Evolutionary conservation across 768 basidiomycete genomes (phyloP), one percentile per base, ranked within the genome.

Genomic region (Suillus occidentalis): DNA sequence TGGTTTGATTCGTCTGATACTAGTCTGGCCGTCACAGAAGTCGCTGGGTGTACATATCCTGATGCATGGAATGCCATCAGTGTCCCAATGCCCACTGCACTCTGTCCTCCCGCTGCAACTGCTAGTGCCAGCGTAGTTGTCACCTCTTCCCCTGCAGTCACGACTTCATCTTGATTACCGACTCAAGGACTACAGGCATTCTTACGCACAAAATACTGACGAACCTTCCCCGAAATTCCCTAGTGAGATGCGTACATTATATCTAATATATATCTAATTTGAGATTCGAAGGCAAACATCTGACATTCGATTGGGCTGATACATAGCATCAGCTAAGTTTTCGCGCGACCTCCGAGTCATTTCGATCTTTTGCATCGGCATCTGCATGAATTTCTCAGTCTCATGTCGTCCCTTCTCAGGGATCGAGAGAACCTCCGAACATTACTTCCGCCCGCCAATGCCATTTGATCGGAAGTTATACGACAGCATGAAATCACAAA

Each of bases 11-110:
- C 77, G 6, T 69, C 75, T 43, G 87, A 89, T 69, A 86, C 82
- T 5, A 77, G 72, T 22, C 73, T 77, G 25, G 88, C 86, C 28
- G 86, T 82, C 71, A 86, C 85, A 22, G 80, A 84, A 34, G 81
- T 91, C 56, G 75, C 80, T 58, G 90, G 89, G 12, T 92, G 91
- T 70, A 77, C 73, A 59, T 91, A 92, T 71, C 89, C 87, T 31
- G 74, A 86, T 69, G 80, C 86, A 55, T 92, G 89, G 86, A 78
- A 84, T 69, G 87, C 87, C 20, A 82, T 83, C 36, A 77, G 76
- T 63, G 82, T 78, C 20, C 57, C 82, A 52, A 72, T 88, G 64
- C 85, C 85, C 36, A 74, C 81, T 47, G 75, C 82, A 20, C 72
- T 79, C n/a, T 86, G 86, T 68, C 70, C 72, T 34, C 59, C 71